phyloP scores from a whole-genome alignment of 441 rosid species.

The Aquilaria agallochum region DNA sequence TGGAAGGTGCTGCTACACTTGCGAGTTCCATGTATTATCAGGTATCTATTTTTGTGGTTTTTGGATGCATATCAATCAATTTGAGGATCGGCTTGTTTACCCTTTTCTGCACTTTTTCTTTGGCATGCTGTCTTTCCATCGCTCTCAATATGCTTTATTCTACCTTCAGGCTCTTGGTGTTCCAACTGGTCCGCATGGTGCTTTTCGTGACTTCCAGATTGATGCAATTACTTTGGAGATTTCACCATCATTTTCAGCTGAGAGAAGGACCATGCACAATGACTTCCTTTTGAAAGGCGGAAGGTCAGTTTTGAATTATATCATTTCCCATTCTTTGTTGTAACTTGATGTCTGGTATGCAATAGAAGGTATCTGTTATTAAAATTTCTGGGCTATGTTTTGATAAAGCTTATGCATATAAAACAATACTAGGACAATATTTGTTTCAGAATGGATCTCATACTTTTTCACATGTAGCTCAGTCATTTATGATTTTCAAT shows the following conservation, averaged over 20 bases:
- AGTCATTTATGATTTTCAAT: background rate
- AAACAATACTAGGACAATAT: background rate
- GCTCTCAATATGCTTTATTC: constrained; percentile 2
- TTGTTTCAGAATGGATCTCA: background rate
- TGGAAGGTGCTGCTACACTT: constrained; percentile 84
- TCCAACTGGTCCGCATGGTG: constrained; percentile 96
- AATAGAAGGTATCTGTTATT: too few species aligned
- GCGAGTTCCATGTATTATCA: constrained; percentile 87
- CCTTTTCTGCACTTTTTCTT: background rate
- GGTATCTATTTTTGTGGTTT: constrained; percentile 35
- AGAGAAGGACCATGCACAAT: constrained; percentile 39
- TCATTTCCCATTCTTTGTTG: constrained; percentile 10
- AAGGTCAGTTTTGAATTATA: constrained; percentile 40
- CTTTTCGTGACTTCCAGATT: constrained; percentile 92
- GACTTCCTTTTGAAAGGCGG: constrained; percentile 76
- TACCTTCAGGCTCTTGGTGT: constrained; percentile 76
- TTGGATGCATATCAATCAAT: background rate
- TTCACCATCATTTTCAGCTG: constrained; percentile 49
- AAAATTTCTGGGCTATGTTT: too few species aligned
- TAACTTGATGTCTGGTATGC: too few species aligned
- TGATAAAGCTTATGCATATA: too few species aligned
- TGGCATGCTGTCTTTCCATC: constrained; percentile 8
- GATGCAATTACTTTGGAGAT: constrained; percentile 93
- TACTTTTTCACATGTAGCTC: background rate
- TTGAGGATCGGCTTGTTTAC: constrained; percentile 8